Base-by-base conservation (phyloP, 1,139 yeast genomes). In the Blastobotrys buckinghamii region DNA sequence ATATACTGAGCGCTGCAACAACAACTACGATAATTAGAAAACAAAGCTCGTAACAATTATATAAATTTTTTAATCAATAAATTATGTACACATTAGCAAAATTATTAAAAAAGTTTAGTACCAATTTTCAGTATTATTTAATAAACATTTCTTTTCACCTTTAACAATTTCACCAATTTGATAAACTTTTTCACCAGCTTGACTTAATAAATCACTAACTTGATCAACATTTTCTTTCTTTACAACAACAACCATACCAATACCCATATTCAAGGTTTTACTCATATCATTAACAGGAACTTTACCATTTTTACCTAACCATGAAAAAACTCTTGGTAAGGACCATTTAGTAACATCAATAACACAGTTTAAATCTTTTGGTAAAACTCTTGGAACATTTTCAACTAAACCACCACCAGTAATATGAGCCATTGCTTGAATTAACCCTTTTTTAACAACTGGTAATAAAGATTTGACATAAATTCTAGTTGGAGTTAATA, bases 341-440 rank as follows among this genome's bases (percentile, higher is more conserved):
- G 80, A 78, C 96, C 97, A 90, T 10, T 79, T 70, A 48, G 72
- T 72, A 64, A 86, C 81, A 65, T 92, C 96, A 47, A 94, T 79
- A 57, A 73, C 75, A 16, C 97, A 98, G 62, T 83, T 82, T 56
- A 92, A 73, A 59, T 80, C 70, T 54, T 79, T 72, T 54, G 98
- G 98, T 55, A 94, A 74, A 26, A 96, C 94, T 66, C 99, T 81
- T 49, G 99, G 99, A 51, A 92, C 82, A 68, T 94, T 94, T 69
- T 94, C 99, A 34, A 92, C 84, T 46, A 94, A 76, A 51, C 99
- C 99, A 63, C 99, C 99, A 53, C 99, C 99, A 22, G 99, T 94
- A 61, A 94, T 92, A 66, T 94, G 96, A 6, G 98, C 96, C 65
- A 94, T 76, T 53, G 97, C 99, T 51, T 88, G 75, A 49, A 92